Conservation (phyloP, 192 early-diverging fungal species). For the Mortierella claussenii region DNA sequence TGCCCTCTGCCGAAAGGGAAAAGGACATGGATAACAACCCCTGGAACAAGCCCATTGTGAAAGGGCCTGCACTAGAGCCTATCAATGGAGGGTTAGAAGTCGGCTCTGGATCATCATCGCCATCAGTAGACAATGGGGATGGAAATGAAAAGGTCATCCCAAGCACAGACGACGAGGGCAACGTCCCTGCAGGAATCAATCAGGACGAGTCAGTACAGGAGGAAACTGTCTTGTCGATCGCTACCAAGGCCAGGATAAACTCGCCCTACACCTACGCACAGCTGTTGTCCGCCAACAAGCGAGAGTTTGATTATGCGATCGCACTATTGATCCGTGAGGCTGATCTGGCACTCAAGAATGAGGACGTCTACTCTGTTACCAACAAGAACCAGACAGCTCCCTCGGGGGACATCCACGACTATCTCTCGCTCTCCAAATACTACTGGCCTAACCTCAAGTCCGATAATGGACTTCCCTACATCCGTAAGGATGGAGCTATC, state of each 20-base stretch:
- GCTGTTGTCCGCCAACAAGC: constrained; percentile 31
- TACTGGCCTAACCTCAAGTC: constrained; percentile 62
- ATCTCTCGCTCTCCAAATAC: constrained; percentile 66
- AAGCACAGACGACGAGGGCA: constrained; percentile 8
- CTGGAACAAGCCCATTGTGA: background rate
- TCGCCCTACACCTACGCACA: constrained; percentile 30
- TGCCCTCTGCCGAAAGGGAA: background rate
- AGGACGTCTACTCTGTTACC: constrained; percentile 62
- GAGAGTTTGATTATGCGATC: constrained; percentile 41
- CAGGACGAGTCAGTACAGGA: background rate
- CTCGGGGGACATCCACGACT: constrained; percentile 64
- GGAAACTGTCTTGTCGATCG: constrained; percentile 5
- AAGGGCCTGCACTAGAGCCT: background rate
- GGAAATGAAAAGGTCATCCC: constrained; percentile 7
- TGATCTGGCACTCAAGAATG: constrained; percentile 35
- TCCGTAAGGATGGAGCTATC: constrained; percentile 57
- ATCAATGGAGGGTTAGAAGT: background rate
- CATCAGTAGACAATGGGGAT: background rate
- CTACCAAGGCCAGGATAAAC: constrained; percentile 9
- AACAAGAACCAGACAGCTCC: constrained; percentile 59
- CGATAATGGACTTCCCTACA: constrained; percentile 59
- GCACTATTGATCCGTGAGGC: constrained; percentile 47
- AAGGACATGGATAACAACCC: constrained; percentile 4
- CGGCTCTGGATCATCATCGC: constrained; percentile 23
- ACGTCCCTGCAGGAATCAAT: background rate